Percentiles rank a stretch among this genome's conserved stretches.
These are phyloP conservation scores for Stephania cephalantha DNA, from an alignment of 164 flowering plant species.

Conservation along the genomic window DNA sequence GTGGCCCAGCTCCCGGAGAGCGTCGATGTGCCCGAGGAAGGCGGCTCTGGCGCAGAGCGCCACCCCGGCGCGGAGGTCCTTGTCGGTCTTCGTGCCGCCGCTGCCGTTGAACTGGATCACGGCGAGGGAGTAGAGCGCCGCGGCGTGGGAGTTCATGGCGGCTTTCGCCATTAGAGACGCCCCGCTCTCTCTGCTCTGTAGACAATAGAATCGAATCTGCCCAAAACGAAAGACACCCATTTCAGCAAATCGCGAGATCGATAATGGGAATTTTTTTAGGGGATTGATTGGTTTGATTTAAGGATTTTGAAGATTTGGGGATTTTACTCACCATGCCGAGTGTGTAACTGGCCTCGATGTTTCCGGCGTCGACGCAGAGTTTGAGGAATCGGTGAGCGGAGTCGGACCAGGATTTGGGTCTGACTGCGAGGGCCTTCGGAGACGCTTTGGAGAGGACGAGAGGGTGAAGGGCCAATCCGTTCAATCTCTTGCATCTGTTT, in stretches of 20 bases:
- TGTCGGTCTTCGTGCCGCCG: constrained; percentile 57
- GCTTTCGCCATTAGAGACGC: constrained; percentile 81
- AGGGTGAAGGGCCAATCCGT: constrained; percentile 40
- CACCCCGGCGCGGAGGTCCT: constrained; percentile 69
- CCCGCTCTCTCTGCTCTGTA: constrained; percentile 56
- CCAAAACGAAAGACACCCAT: not conserved
- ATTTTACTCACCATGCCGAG: constrained; percentile 69
- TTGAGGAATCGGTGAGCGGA: constrained; percentile 64
- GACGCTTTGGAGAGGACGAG: constrained; percentile 54
- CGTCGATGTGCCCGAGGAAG: constrained; percentile 67
- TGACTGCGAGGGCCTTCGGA: constrained; percentile 36
- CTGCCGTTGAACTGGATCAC: constrained; percentile 92
- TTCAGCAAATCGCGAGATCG: not conserved
- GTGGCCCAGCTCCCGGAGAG: constrained; percentile 74
- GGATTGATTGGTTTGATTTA: constrained; percentile 3
- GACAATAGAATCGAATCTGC: constrained; percentile 74
- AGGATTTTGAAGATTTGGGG: not conserved
- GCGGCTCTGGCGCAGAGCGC: constrained; percentile 75
- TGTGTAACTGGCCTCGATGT: constrained; percentile 61
- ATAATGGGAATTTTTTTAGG: not conserved
- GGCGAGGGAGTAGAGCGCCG: constrained; percentile 69
- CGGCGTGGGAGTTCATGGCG: constrained; percentile 62
- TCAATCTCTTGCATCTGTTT: constrained; percentile 69
- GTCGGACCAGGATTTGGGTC: constrained; percentile 58
- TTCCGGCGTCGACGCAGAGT: constrained; percentile 66